These are phyloP conservation scores for Emergomyces africanus DNA, from an alignment of 2,329 filamentous ascomycete genomes.

Conservation along the genomic window DNA sequence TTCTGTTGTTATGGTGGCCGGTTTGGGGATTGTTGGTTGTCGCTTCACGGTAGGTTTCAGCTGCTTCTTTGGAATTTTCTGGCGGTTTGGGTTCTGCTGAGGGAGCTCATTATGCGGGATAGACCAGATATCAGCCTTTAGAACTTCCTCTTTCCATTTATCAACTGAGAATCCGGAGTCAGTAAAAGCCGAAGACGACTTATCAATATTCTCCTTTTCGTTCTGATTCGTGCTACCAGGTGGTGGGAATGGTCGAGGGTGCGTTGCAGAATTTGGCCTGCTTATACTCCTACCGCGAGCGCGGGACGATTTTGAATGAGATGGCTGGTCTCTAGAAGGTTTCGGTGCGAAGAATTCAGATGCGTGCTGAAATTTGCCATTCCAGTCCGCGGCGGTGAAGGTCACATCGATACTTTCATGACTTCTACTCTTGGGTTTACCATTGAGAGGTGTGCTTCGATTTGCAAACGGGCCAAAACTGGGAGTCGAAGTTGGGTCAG, in stretches of 20 bases:
- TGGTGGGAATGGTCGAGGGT: conserved; percentile 10
- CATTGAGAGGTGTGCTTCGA: conserved; percentile 8
- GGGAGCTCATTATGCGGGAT: conserved; percentile 18
- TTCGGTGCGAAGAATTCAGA: conserved; percentile 26
- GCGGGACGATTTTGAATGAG: conserved; percentile 11
- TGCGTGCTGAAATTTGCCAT: conserved; percentile 21
- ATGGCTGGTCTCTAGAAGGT: conserved; percentile 15
- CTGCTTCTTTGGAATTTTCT: conserved; percentile 24
- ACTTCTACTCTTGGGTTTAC: conserved; percentile 21
- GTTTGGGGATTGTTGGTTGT: conserved; percentile 19
- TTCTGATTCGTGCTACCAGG: conserved; percentile 9
- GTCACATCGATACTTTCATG: conserved; percentile 24
- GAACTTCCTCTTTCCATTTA: conserved; percentile 23
- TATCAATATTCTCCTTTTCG: conserved; percentile 6
- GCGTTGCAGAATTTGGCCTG: conserved; percentile 11
- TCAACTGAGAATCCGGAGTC: conserved; percentile 26
- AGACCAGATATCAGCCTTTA: conserved; percentile 24
- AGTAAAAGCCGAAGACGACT: conserved; percentile 19
- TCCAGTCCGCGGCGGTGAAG: conserved; percentile 32
- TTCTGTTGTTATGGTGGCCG: conserved; percentile 26
- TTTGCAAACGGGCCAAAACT: conserved; percentile 5
- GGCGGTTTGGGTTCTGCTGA: conserved; percentile 15
- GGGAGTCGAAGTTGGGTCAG: conserved; percentile 2
- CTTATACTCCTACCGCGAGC: conserved; percentile 14
- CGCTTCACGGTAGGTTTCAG: conserved; percentile 17